phyloP scores from a whole-genome alignment of 345 rosid species.

The Clarkia xantiana region DNA sequence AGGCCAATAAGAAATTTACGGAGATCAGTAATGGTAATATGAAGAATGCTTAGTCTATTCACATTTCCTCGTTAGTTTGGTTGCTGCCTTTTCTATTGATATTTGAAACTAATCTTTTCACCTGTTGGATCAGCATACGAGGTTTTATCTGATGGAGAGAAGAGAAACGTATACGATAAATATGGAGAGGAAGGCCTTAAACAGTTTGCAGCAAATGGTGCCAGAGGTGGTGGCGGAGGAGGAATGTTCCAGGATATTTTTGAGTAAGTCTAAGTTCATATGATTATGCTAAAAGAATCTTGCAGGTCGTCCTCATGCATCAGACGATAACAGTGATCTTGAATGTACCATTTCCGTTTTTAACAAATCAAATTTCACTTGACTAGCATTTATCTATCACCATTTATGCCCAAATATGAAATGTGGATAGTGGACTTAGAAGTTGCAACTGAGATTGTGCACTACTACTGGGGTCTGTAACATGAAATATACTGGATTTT shows the following conservation, averaged over 20 bases:
- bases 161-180: constrained; percentile 71
- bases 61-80: not conserved
- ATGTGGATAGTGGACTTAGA: too few species aligned
- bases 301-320: too few species aligned
- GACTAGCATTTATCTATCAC: too few species aligned
- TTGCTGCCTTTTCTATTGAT: too few species aligned
- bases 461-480: too few species aligned
- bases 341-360: too few species aligned
- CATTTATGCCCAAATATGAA: too few species aligned
- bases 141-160: constrained; percentile 84
- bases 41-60: not conserved
- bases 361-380: too few species aligned
- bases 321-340: too few species aligned
- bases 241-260: constrained; percentile 49
- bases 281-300: not conserved
- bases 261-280: constrained; percentile 22
- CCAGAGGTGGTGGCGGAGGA: constrained; percentile 74
- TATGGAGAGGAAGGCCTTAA: constrained; percentile 94
- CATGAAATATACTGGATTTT: too few species aligned
- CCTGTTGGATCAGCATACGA: constrained; percentile 53
- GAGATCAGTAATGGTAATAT: constrained; percentile 76
- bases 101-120: not conserved
- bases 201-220: constrained; percentile 84
- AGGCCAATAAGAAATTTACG: constrained; percentile 74
- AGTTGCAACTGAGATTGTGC: too few species aligned